Percentiles rank a stretch among this genome's conserved stretches.
Evolutionary conservation across 352 stramenopile genomes (phyloP).

Genomic region (Saprolegnia parasitica): DNA sequence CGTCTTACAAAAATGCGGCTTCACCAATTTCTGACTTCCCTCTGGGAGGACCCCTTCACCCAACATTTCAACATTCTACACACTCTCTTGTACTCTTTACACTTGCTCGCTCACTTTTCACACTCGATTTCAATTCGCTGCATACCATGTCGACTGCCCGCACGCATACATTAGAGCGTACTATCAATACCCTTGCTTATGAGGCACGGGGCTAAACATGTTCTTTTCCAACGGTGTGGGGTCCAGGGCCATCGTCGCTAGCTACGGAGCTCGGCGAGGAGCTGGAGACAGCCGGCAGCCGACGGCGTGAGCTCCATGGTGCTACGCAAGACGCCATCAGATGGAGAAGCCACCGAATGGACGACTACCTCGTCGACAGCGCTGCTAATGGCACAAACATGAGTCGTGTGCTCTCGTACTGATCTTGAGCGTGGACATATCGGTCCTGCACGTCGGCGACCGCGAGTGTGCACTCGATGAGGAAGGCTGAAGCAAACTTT

Average conservation of each 20-base stretch:
- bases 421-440: slow-evolving; percentile 8
- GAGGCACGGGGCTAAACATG: too few relatives aligned
- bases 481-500: too few relatives aligned
- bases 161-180: too few relatives aligned
- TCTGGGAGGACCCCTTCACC: slow-evolving; percentile 25
- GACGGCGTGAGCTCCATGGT: slow-evolving; percentile 20
- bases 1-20: slow-evolving; percentile 70
- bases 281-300: slow-evolving; percentile 13
- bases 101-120: too few relatives aligned
- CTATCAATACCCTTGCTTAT: too few relatives aligned
- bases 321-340: not conserved
- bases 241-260: too few relatives aligned
- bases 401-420: slow-evolving; percentile 20
- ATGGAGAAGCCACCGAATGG: too few relatives aligned
- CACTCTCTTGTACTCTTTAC: too few relatives aligned
- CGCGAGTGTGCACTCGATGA: not conserved
- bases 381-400: slow-evolving; percentile 2
- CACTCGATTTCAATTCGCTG: too few relatives aligned
- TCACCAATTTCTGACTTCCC: slow-evolving; percentile 65
- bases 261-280: slow-evolving; percentile 5
- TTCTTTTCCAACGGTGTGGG: too few relatives aligned
- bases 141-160: too few relatives aligned
- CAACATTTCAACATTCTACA: too few relatives aligned
- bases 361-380: slow-evolving; percentile 14
- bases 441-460: not conserved